Base-by-base conservation (phyloP, 768 basidiomycete species). In the Lanmaoa pseudosensibilis region DNA sequence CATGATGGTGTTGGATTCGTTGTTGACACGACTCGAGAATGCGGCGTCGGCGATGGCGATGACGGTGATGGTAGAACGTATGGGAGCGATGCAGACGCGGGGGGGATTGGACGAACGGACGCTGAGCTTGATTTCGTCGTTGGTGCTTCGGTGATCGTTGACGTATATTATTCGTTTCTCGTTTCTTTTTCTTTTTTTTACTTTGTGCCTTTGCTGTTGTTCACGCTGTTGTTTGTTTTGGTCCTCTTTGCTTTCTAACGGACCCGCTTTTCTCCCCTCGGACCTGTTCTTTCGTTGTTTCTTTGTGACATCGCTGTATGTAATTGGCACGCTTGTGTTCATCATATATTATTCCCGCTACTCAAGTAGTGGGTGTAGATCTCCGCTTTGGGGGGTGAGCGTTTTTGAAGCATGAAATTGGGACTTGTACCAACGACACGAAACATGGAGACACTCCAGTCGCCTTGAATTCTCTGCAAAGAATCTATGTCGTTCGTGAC, bases 21-120 rank as follows among this genome's bases (percentile, higher is more conserved):
- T 96, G 50, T 77, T 87, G 32, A 74, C 83, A 9, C 80, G 94
- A 41, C 85, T 94, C 52, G 86, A 91, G 67, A 94, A 94, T 66
- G 82, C 88, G 3, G 72, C 84, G 27, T 68, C 74, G 36, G 67
- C 76, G 43, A 65, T 72, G 48, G 39, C 60, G 21, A 34, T 63
- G 55, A 16, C 41, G 37, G 40, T 43, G 45, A 5, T 59, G 49
- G 49, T 37, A 25, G 60, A 65, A 10, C 58, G 60, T 2, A 50
- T 80, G 53, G 61, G 69, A 49, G 69, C 70, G n/a, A 60, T 79
- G 58, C 65, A 70, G 58, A 63, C 69, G 52, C 68, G 68, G 19
- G 77, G 73, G 16, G 75, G 66, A 16, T 67, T 84, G 36, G 79
- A 83, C 61, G 74, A 77, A 65, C 77, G 76, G 73, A 80, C 80